Percentiles rank a stretch among this genome's conserved stretches.
These are phyloP conservation scores for Solanum piurae DNA, from an alignment of 257 asterid genomes.

Conservation along the genomic window DNA sequence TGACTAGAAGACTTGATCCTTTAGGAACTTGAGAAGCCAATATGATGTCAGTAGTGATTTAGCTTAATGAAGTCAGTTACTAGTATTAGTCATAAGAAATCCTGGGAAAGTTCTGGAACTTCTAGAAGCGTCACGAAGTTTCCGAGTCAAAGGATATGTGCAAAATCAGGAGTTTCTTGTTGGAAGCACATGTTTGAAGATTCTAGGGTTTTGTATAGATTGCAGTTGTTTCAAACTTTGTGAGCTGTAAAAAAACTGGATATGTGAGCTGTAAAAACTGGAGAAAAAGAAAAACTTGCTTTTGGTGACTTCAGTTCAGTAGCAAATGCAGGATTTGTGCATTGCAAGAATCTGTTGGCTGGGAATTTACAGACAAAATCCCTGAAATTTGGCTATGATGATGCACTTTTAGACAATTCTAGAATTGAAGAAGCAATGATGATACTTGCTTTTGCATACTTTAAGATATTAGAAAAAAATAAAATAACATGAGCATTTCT, in stretches of 20 bases:
- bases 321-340: not conserved
- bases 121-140: not conserved
- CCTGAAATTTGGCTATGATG: slow-evolving; percentile 1
- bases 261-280: not conserved
- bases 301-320: not conserved
- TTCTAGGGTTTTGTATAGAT: not conserved
- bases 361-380: slow-evolving; percentile 3
- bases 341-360: not conserved
- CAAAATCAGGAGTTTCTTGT: not conserved
- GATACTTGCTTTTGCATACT: not conserved
- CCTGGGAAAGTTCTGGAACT: not conserved
- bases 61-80: not conserved
- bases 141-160: not conserved
- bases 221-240: not conserved
- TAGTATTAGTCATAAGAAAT: not conserved
- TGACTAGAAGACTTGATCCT: not conserved
- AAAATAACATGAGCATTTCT: not conserved
- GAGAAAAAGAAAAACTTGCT: not conserved
- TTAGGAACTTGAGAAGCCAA: not conserved
- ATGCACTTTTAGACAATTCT: not conserved
- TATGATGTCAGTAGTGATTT: slow-evolving; percentile 3
- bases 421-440: not conserved
- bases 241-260: not conserved
- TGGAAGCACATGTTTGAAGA: not conserved
- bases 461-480: not conserved